Base-by-base conservation (phyloP, 2,329 filamentous ascomycete species). In the Tricladium varicosporioides region DNA sequence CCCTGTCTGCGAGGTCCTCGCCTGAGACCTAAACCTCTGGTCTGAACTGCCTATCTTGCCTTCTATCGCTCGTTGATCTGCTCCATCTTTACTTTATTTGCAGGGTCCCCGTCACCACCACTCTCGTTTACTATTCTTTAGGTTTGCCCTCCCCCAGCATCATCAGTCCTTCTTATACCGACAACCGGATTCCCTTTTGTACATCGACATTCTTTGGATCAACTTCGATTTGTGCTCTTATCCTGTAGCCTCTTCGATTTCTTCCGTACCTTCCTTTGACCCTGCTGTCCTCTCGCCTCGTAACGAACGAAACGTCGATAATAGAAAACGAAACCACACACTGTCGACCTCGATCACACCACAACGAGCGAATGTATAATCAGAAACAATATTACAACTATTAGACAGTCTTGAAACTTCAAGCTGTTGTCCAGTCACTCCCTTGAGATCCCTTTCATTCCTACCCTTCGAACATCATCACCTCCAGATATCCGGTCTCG, bases 371-470 rank as follows among this genome's bases (percentile, higher is more conserved):
- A 63, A 69, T 70, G 66, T 70, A 70, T 69, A 67, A 70, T 69
- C 66, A 72, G 59, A 51, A 55, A 51, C 63, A 60, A 56, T 36
- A 53, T 47, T 63, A 65, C 62, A 61, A 56, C 56, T 68, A 68
- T 65, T 69, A 71, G 69, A 72, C 66, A 70, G 65, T 65, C 62
- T 69, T 58, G 60, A 63, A 47, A 51, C 51, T 36, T 58, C 62
- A 68, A 69, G 66, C 69, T 68, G 69, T 68, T 67, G 68, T 69
- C 63, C 66, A 70, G 68, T 71, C 71, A 68, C 68, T 73, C 72
- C 65, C 68, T 73, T 56, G 48, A 59, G 33, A 33, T 53, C 57
- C 42, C 48, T 49, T 40, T 33, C 14, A 60, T 64, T 64, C 46
- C 33, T 61, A 56, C 45, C 58, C 48, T 48, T 56, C 49, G 45